Percentiles rank a stretch among this genome's conserved stretches.
These are phyloP conservation scores for Apiotrichum veenhuisii DNA, from an alignment of 1,284 basidiomycete species.

Conservation along the genomic window DNA sequence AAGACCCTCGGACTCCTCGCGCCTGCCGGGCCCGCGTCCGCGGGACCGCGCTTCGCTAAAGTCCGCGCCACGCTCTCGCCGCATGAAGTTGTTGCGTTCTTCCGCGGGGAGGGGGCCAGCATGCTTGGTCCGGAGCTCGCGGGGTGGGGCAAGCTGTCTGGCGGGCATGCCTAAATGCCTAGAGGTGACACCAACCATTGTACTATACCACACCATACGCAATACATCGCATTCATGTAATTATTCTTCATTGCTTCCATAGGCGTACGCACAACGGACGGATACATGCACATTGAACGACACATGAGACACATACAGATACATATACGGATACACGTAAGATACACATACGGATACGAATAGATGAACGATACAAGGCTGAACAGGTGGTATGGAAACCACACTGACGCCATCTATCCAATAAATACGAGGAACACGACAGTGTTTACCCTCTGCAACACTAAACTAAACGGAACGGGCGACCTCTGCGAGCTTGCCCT, in stretches of 20 bases:
- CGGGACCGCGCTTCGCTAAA: constrained; percentile 39
- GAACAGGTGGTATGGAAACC: background rate
- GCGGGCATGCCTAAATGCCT: constrained; percentile 38
- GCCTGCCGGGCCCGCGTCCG: constrained; percentile 28
- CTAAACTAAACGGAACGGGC: too few species aligned
- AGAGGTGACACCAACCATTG: background rate
- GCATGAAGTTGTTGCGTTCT: constrained; percentile 47
- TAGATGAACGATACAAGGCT: background rate
- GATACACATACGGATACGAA: background rate
- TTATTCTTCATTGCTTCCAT: too few species aligned
- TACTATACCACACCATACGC: background rate
- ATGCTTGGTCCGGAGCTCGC: constrained; percentile 43
- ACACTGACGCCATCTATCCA: background rate
- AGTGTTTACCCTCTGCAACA: too few species aligned
- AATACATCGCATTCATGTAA: background rate
- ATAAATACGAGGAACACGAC: background rate
- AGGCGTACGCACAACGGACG: too few species aligned
- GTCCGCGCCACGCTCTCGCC: constrained; percentile 41
- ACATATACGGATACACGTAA: background rate
- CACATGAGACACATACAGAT: too few species aligned
- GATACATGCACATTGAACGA: too few species aligned
- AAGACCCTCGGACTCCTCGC: constrained; percentile 37
- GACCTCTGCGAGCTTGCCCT: too few species aligned
- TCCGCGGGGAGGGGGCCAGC: constrained; percentile 41
- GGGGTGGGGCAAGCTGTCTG: constrained; percentile 46